Conservation (phyloP, 805 yeast species). For the Blastobotrys muscicola region DNA sequence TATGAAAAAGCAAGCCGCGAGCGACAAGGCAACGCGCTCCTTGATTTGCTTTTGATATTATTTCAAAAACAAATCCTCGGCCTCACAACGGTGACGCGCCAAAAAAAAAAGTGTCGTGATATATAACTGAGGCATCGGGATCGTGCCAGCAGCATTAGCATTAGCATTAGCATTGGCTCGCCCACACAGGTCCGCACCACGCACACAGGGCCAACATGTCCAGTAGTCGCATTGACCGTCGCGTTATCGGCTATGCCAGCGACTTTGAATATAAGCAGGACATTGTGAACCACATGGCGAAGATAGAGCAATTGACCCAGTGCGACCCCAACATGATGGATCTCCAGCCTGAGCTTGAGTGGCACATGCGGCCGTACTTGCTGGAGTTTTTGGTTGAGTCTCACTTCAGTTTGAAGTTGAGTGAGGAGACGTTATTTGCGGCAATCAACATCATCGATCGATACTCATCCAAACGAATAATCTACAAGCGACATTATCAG, state of each 20-base stretch:
- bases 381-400: constrained; percentile 70
- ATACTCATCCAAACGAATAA: constrained; percentile 80
- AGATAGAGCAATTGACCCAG: constrained; percentile 26
- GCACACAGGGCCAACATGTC: too few relatives aligned
- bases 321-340: constrained; percentile 60
- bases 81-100: too few relatives aligned
- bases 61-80: too few relatives aligned
- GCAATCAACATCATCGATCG: constrained; percentile 77
- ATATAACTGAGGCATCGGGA: too few relatives aligned
- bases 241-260: neutral
- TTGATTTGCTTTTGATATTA: too few relatives aligned
- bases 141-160: too few relatives aligned
- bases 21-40: too few relatives aligned
- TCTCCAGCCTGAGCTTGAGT: constrained; percentile 80
- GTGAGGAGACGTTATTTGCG: constrained; percentile 56
- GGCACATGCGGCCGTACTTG: constrained; percentile 61
- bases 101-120: too few relatives aligned
- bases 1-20: too few relatives aligned
- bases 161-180: too few relatives aligned
- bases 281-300: constrained; percentile 27
- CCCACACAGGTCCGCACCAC: too few relatives aligned
- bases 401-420: constrained; percentile 50
- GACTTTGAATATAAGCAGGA: constrained; percentile 30
- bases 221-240: too few relatives aligned
- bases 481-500: constrained; percentile 78